Percentiles rank a stretch among this genome's conserved stretches.
These are phyloP conservation scores for Russula earlei DNA, from an alignment of 768 basidiomycete species.

Conservation along the genomic window DNA sequence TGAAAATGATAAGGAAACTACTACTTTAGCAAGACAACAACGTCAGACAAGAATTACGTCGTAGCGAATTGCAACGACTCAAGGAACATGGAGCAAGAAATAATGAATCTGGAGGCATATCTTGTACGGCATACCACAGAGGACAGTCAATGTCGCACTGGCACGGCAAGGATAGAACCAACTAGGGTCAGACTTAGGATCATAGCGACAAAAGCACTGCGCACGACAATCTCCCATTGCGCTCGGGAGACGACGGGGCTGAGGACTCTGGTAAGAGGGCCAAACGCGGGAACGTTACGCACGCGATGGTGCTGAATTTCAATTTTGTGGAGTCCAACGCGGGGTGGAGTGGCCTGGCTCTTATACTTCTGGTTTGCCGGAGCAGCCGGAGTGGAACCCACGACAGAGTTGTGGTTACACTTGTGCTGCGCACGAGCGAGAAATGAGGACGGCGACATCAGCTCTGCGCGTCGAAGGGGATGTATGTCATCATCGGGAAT, in stretches of 20 bases:
- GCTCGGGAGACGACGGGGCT: slow-evolving; percentile 65
- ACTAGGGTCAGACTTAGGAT: slow-evolving; percentile 28
- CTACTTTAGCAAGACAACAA: not conserved
- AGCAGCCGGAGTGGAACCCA: not conserved
- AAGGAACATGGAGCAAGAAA: not conserved
- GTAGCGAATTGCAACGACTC: not conserved
- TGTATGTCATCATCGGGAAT: not conserved
- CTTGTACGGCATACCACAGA: not conserved
- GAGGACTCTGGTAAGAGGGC: slow-evolving; percentile 59
- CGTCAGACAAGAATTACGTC: not conserved
- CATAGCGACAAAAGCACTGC: slow-evolving; percentile 43
- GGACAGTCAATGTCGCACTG: slow-evolving; percentile 25
- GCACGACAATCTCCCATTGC: slow-evolving; percentile 77
- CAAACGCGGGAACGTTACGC: slow-evolving; percentile 59
- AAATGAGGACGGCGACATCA: slow-evolving; percentile 7
- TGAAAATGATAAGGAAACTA: not conserved
- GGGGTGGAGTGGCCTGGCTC: not conserved
- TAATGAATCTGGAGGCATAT: not conserved
- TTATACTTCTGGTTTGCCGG: slow-evolving; percentile 13
- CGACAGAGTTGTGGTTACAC: slow-evolving; percentile 8
- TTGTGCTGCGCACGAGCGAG: slow-evolving; percentile 12
- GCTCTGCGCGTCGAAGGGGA: not conserved
- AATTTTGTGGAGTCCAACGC: not conserved
- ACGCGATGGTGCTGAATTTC: slow-evolving; percentile 36
- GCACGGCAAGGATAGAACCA: slow-evolving; percentile 29